Conservation (phyloP, 1,284 basidiomycete species). For the Cerioporus squamosus region DNA sequence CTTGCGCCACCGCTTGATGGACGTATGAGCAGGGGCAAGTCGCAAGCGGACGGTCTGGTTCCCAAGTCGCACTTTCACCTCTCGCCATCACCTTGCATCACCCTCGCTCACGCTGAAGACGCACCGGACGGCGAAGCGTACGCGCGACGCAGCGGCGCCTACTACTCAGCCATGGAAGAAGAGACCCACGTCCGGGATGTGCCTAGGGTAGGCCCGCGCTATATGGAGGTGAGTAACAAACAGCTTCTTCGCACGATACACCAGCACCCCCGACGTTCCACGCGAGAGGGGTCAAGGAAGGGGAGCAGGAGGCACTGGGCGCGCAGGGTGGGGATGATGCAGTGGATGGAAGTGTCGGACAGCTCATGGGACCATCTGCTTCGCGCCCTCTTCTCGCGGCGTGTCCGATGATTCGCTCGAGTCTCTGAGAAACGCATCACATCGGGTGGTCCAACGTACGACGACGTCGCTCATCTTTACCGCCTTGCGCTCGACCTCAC, state of each 20-base stretch:
- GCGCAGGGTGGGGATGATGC: no score
- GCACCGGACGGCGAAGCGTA: not conserved
- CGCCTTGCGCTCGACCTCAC: no score
- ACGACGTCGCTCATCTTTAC: no score
- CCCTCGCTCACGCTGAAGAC: not conserved
- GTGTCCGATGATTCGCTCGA: no score
- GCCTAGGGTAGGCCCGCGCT: conserved; percentile 13
- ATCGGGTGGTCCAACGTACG: no score
- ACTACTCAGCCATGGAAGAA: conserved; percentile 6
- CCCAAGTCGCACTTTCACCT: not conserved
- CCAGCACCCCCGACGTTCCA: not conserved
- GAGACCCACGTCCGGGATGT: not conserved
- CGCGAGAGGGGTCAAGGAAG: not conserved
- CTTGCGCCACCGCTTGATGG: not conserved
- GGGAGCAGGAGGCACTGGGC: not conserved
- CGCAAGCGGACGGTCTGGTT: not conserved
- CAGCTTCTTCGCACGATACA: not conserved
- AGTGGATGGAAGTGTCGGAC: no score
- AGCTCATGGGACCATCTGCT: no score
- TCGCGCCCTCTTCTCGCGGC: no score
- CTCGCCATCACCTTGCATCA: not conserved
- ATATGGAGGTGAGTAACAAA: conserved; percentile 14
- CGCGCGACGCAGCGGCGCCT: not conserved
- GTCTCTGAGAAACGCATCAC: no score
- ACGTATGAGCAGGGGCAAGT: not conserved